Evolutionary conservation across 352 stramenopile genomes (phyloP), one percentile per base, ranked within the genome.

Genomic region (Globisporangium sylvaticum): DNA sequence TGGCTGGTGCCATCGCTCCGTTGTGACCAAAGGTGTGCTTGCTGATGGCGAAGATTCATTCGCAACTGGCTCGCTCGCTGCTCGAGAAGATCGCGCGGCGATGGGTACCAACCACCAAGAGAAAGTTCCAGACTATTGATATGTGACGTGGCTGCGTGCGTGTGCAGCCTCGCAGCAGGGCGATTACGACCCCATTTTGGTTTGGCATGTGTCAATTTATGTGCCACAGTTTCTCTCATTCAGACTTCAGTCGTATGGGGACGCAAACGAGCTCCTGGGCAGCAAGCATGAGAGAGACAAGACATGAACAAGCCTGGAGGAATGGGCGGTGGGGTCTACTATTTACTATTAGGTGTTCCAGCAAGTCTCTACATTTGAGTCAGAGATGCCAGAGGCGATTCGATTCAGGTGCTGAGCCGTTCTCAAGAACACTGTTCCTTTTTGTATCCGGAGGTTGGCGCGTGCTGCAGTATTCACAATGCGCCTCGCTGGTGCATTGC

Each of bases 121-220:
- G 54, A 60, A 60, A 32, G 29, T 60, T 60, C 54, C 42, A 20
- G 15, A n/a, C 39, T 48, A 48, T 24, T 58, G 14, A 58, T 27
- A 58, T 39, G 53, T 31, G 50, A 31, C 12, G 22, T 57, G 52
- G 29, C 54, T 44, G 18, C 20, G 14, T 6, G 20, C 27, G 6
- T 42, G 27, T 59, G 22, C 24, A 9, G 54, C 32, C 54, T 59
- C 27, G 27, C 54, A 60, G 18, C 29, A 44, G 9, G 9, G 8
- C 29, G 54, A 44, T 60, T 60, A 44, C 54, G 24, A 29, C 9
- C 24, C 29, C 18, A 24, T 12, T 27, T 18, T 60, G 54, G 54
- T n/a, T n/a, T 44, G 54, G 29, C 54, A 14, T 22, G 54, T 42
- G 27, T 59, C 18, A 20, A n/a, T 20, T 48, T 20, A 9, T 42